A percentile compares a stretch with the other conserved stretches of the same genome.
Evolutionary conservation across 352 stramenopile species (phyloP).

Genomic region (Globisporangium megalacanthum): DNA sequence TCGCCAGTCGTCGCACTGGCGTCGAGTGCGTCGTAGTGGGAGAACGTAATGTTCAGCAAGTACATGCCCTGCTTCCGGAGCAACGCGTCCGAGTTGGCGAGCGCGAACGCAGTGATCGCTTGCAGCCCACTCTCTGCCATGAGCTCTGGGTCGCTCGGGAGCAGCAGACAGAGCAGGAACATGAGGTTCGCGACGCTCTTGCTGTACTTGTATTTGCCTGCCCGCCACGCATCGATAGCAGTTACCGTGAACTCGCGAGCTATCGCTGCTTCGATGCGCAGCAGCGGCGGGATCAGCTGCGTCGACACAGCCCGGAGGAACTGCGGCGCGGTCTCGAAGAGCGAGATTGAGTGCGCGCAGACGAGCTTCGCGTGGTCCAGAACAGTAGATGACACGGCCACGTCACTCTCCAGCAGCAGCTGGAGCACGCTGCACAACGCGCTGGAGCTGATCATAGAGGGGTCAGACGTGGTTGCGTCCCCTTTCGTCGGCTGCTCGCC

Average conservation of each 20-base stretch:
- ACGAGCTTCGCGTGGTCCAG: constrained; percentile 20
- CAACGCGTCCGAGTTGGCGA: constrained; percentile 46
- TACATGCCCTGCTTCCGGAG: constrained; percentile 68
- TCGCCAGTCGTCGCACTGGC: constrained; percentile 1
- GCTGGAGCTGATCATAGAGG: constrained; percentile 23
- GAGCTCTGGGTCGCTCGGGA: constrained; percentile 38
- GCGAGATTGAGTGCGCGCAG: constrained; percentile 32
- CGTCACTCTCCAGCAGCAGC: constrained; percentile 22
- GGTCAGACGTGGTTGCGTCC: constrained; percentile 2
- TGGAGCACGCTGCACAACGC: constrained; percentile 47
- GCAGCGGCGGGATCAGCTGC: constrained; percentile 38
- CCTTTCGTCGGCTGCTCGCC: not conserved
- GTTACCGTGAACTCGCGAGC: constrained; percentile 16
- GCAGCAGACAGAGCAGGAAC: constrained; percentile 54
- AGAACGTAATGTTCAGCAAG: constrained; percentile 61
- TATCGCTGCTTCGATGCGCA: constrained; percentile 13
- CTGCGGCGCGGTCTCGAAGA: constrained; percentile 31
- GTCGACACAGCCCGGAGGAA: constrained; percentile 40
- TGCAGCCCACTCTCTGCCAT: constrained; percentile 37
- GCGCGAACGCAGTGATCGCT: constrained; percentile 39
- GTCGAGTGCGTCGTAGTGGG: constrained; percentile 38
- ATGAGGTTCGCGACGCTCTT: constrained; percentile 40
- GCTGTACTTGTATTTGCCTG: constrained; percentile 4
- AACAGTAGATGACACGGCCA: not conserved
- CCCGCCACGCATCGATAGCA: constrained; percentile 20